phyloP scores from a whole-genome alignment of 1,284 basidiomycete species.

The Stereum hirsutum region DNA sequence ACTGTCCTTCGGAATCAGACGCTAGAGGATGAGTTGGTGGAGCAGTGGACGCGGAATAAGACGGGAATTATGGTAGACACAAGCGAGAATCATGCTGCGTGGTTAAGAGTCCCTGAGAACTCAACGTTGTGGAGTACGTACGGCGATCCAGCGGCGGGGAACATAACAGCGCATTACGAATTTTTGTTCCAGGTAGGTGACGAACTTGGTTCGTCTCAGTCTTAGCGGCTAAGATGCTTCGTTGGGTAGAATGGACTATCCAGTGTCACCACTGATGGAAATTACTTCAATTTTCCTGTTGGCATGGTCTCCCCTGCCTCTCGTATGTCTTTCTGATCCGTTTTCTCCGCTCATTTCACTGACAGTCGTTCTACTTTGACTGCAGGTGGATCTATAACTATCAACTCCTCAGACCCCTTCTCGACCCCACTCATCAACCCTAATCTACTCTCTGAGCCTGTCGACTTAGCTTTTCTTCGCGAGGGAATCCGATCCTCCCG shows the following conservation, averaged over 20 bases:
- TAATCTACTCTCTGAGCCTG: constrained; percentile 20
- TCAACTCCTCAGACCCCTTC: constrained; percentile 27
- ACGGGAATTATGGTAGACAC: not conserved
- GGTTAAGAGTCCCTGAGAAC: constrained; percentile 11
- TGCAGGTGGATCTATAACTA: constrained; percentile 28
- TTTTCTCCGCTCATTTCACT: not conserved
- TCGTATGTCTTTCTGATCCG: not conserved
- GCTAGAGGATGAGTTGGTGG: constrained; percentile 6
- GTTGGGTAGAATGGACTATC: not conserved
- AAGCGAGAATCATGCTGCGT: constrained; percentile 7
- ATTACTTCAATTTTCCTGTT: not conserved
- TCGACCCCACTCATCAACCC: constrained; percentile 30
- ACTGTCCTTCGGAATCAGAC: constrained; percentile 13
- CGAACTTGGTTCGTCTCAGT: not conserved
- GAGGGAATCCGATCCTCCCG: constrained; percentile 20
- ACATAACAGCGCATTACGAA: constrained; percentile 12
- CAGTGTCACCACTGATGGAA: not conserved
- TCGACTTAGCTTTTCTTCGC: constrained; percentile 25
- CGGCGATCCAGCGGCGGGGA: constrained; percentile 13
- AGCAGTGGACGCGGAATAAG: not conserved
- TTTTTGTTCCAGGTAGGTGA: constrained; percentile 2
- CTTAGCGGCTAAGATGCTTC: not conserved
- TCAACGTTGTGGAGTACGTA: constrained; percentile 5
- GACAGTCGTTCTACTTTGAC: not conserved
- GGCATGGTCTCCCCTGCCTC: not conserved